A percentile compares a stretch with the other conserved stretches of the same genome.
Evolutionary conservation across 805 yeast genomes (phyloP).

Genomic region (Saturnispora saitoi): DNA sequence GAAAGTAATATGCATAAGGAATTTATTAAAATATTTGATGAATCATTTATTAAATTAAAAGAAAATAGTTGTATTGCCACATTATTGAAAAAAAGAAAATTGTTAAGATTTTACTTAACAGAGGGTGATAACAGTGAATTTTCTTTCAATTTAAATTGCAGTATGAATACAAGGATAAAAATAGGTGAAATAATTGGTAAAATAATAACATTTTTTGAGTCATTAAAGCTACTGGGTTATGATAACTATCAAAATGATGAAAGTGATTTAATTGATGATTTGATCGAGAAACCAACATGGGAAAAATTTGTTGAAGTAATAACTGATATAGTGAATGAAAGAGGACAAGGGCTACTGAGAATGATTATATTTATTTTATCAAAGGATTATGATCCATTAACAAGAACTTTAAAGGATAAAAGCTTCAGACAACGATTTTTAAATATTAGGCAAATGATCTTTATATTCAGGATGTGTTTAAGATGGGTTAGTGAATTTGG

Average conservation of each 20-base stretch:
- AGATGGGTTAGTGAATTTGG: conserved; percentile 4
- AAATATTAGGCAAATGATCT: neutral
- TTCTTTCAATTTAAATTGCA: neutral
- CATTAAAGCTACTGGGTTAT: neutral
- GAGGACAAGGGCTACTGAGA: conserved; percentile 6
- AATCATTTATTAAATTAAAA: neutral
- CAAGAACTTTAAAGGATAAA: neutral
- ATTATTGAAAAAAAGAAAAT: conserved; percentile 2
- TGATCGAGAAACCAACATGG: neutral
- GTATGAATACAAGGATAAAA: neutral
- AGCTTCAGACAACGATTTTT: neutral
- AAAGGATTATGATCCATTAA: neutral
- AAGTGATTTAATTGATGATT: neutral
- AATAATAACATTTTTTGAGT: conserved; percentile 2
- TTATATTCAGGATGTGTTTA: conserved; percentile 4
- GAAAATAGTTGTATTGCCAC: neutral
- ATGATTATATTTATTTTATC: neutral
- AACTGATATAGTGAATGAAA: conserved; percentile 4
- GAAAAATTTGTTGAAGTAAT: conserved; percentile 2
- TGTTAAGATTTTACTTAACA: conserved; percentile 4
- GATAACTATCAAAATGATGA: conserved; percentile 3
- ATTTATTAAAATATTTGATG: neutral
- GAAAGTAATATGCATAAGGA: neutral
- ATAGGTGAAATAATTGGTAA: conserved; percentile 1
- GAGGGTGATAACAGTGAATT: conserved; percentile 1